Conservation (phyloP, 805 yeast genomes). For the Kluyveromyces nonfermentans region DNA sequence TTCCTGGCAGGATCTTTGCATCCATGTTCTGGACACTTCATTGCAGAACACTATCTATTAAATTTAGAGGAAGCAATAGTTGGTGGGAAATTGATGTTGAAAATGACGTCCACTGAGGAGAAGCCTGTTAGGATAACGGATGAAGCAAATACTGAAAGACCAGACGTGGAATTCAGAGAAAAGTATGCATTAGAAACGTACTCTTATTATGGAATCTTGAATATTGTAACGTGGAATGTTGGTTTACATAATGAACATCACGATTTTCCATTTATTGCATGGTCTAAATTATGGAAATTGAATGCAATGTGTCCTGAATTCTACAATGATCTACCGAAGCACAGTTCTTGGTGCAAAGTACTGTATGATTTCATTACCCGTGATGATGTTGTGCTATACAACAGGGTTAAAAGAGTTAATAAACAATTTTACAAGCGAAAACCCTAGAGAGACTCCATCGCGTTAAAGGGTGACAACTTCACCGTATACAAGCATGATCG, state of each 20-base stretch:
- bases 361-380: conserved; percentile 61
- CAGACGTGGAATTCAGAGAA: conserved; percentile 9
- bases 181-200: conserved; percentile 59
- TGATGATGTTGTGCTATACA: conserved; percentile 62
- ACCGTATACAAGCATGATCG: no score
- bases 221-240: conserved; percentile 79
- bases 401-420: conserved; percentile 61
- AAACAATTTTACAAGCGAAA: conserved; percentile 1
- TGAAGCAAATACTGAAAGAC: conserved; percentile 5
- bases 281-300: conserved; percentile 67
- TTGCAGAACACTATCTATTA: conserved; percentile 85
- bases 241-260: conserved; percentile 94
- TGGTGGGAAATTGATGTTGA: conserved; percentile 17
- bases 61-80: conserved; percentile 37
- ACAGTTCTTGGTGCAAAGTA: conserved; percentile 71
- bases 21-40: conserved; percentile 92
- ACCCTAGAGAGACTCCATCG: background rate
- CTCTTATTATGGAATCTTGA: conserved; percentile 77
- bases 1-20: conserved; percentile 87
- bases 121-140: conserved; percentile 5
- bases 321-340: conserved; percentile 70
- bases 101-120: conserved; percentile 11
- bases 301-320: conserved; percentile 66
- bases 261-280: conserved; percentile 88
- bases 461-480: no score